Conservation (phyloP, 192 early-diverging fungal species). For the Mortierella claussenii region DNA sequence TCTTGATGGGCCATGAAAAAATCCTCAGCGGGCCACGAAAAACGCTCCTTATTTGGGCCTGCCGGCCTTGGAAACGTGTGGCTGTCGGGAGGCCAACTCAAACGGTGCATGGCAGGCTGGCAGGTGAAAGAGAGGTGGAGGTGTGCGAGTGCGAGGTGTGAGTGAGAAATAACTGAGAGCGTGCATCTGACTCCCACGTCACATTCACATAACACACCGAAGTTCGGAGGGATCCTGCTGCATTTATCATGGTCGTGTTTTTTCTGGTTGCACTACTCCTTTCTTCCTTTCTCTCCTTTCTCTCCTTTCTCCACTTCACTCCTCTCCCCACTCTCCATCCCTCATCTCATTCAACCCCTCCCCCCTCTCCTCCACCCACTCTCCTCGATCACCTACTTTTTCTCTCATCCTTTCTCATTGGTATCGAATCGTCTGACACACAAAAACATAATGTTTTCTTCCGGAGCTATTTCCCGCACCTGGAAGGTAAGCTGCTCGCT, state of each 20-base stretch:
- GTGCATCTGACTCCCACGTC: neutral
- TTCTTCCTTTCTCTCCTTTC: neutral
- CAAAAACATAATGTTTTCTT: conserved; percentile 45
- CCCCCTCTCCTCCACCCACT: conserved; percentile 5
- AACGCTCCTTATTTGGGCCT: conserved; percentile 33
- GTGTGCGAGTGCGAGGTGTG: too few species aligned
- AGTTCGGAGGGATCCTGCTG: conserved; percentile 18
- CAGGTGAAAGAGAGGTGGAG: neutral
- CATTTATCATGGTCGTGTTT: conserved; percentile 24
- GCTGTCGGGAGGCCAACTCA: neutral
- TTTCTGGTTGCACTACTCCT: neutral
- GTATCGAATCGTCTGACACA: conserved; percentile 10
- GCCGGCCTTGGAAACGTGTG: conserved; percentile 21
- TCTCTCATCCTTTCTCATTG: conserved; percentile 2
- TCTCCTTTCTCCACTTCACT: conserved; percentile 5
- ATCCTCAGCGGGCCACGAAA: conserved; percentile 40
- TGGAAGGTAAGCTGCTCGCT: conserved; percentile 52
- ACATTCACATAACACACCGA: neutral
- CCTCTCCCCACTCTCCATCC: neutral
- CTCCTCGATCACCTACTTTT: neutral
- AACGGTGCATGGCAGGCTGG: neutral
- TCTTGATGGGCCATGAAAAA: conserved; percentile 35
- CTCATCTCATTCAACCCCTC: conserved; percentile 3
- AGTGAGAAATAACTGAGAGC: neutral
- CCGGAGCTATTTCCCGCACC: conserved; percentile 52